phyloP scores from a whole-genome alignment of 2,329 filamentous ascomycete genomes.

The Neopestalotiopsis sp. region DNA sequence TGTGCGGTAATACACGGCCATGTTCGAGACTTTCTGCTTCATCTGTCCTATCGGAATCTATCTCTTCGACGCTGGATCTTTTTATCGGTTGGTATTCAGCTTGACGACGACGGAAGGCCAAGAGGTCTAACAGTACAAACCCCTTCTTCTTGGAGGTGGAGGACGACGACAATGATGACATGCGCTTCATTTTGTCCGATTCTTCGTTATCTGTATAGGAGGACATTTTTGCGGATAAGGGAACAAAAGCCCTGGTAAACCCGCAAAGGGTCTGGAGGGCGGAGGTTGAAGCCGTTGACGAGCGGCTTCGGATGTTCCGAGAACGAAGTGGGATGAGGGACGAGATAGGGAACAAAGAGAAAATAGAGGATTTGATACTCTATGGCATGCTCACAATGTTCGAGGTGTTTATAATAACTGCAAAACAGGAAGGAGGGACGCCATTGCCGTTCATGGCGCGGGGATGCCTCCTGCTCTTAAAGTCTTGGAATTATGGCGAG shows the following conservation, averaged over 20 bases:
- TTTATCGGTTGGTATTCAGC: constrained; percentile 13
- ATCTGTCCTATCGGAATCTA: neutral
- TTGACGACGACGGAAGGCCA: constrained; percentile 2
- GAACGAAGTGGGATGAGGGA: neutral
- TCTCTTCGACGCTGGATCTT: neutral
- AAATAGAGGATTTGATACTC: neutral
- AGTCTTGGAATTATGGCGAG: neutral
- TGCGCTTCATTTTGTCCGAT: neutral
- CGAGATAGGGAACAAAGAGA: neutral
- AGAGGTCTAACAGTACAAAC: constrained; percentile 7
- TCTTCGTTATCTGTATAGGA: neutral
- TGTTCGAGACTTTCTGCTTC: constrained; percentile 2
- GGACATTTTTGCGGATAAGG: neutral
- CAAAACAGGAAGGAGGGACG: neutral
- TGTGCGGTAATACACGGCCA: neutral
- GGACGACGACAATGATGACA: neutral
- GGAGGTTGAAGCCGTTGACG: neutral
- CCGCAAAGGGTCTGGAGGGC: neutral
- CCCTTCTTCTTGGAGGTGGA: constrained; percentile 1
- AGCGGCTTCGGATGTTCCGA: neutral
- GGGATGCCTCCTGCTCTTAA: neutral
- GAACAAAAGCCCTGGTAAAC: neutral
- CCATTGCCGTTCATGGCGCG: neutral
- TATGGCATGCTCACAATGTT: neutral
- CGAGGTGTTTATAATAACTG: neutral